phyloP scores from a whole-genome alignment of 192 early-diverging fungal species.

The Chytriomyces confervae region DNA sequence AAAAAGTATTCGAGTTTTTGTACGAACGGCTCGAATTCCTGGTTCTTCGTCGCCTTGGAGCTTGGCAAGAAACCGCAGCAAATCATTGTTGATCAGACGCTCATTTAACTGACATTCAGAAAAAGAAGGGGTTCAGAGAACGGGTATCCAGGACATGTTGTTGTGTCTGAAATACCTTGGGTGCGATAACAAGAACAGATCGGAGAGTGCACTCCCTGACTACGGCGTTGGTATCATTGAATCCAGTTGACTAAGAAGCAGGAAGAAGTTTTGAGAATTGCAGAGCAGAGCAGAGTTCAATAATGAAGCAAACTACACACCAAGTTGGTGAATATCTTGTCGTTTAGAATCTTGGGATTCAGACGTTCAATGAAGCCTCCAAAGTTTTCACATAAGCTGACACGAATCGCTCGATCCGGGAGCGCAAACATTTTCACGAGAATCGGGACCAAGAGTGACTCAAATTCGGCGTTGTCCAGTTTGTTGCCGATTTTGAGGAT shows the following conservation, averaged over 20 bases:
- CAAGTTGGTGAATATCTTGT: constrained; percentile 88
- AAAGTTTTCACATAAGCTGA: constrained; percentile 85
- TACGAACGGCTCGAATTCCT: constrained; percentile 81
- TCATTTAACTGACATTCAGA: constrained; percentile 63
- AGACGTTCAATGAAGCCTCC: constrained; percentile 73
- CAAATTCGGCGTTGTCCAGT: constrained; percentile 72
- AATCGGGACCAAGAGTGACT: constrained; percentile 69
- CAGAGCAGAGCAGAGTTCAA: constrained; percentile 4
- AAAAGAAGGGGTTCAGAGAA: neutral
- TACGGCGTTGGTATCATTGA: constrained; percentile 81
- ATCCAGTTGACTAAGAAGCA: constrained; percentile 73
- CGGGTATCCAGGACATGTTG: too few species aligned
- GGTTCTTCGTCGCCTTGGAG: constrained; percentile 90
- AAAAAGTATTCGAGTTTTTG: neutral
- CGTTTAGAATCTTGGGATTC: constrained; percentile 68
- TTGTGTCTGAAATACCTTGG: constrained; percentile 58
- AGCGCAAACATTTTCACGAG: constrained; percentile 87
- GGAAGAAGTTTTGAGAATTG: neutral
- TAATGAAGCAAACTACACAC: constrained; percentile 42
- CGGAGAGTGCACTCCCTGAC: constrained; percentile 76
- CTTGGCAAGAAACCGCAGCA: constrained; percentile 86
- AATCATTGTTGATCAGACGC: constrained; percentile 79
- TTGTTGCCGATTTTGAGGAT: constrained; percentile 84
- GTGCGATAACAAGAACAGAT: constrained; percentile 59
- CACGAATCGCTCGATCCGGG: constrained; percentile 83